Conservation (phyloP, 352 stramenopile genomes). For the Peronospora tabacina region DNA sequence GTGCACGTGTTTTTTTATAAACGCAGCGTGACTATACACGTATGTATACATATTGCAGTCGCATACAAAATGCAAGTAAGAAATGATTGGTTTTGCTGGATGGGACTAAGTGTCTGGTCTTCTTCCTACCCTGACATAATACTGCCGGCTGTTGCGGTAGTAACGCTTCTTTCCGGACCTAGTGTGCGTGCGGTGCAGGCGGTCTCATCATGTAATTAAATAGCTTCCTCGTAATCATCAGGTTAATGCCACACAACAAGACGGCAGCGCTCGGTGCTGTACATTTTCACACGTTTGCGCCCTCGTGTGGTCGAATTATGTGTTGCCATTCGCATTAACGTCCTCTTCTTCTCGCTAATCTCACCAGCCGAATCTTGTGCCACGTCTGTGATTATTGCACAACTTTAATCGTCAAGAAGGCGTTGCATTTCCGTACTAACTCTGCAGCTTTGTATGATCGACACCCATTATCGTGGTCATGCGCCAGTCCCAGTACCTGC, state of each 20-base stretch:
- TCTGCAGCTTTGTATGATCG: background rate
- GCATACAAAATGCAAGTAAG: background rate
- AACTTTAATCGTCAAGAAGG: background rate
- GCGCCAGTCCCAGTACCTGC: slow-evolving; percentile 6
- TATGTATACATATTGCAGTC: background rate
- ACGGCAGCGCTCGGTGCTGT: background rate
- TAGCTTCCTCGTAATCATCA: slow-evolving; percentile 15
- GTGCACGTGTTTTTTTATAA: no score
- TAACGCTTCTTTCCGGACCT: slow-evolving; percentile 16
- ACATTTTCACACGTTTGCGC: slow-evolving; percentile 3
- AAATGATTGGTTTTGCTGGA: background rate
- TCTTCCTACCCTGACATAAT: background rate
- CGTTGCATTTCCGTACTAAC: background rate
- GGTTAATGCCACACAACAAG: background rate
- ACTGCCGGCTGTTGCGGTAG: slow-evolving; percentile 2
- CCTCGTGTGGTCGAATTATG: slow-evolving; percentile 19
- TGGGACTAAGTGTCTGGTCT: no score
- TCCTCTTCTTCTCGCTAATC: slow-evolving; percentile 23
- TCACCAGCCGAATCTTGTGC: background rate
- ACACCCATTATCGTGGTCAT: background rate
- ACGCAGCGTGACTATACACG: background rate
- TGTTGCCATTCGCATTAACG: background rate
- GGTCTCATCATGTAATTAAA: background rate
- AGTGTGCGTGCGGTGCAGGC: slow-evolving; percentile 7
- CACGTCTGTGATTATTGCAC: no score